Evolutionary conservation across 1,139 yeast genomes (phyloP), one percentile per base, ranked within the genome.

Genomic region (Magnusiomyces suaveolens): DNA sequence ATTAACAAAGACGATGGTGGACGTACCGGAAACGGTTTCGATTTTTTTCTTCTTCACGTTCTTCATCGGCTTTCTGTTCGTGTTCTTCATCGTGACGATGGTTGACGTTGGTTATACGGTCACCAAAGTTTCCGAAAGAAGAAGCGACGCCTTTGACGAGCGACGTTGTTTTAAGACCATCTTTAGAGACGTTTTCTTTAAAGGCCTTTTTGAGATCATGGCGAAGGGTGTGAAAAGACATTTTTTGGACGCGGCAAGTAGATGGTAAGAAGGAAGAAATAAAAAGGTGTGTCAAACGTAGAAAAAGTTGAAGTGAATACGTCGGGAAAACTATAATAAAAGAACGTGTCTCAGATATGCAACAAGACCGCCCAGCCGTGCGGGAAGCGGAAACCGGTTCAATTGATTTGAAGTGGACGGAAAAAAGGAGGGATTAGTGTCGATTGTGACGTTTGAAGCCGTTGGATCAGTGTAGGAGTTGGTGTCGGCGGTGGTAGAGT

Each of bases 11-110:
- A 10, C 16, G 20, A 21, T 43, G n/a, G 2, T n/a, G 4, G 10
- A 43, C 59, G 21, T 50, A 56, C 59, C 53, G 39, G 50, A 57
- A 58, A 14, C 60, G 25, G 36, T 58, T 47, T 18, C 44, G 32
- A 24, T 48, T 52, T 36, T 58, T 58, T 32, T 58, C 60, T 14
- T 43, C 50, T 46, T 58, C 60, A n/a, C 60, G 56, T 38, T 54
- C 51, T 21, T 46, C 47, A 43, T 58, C 60, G 16, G 52, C 57
- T 21, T 41, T 51, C 24, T 47, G 53, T 48, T 58, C 60, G 43
- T 58, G 58, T n/a, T 50, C 59, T 33, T 58, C 60, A 43, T 58
- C 60, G 49, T 58, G 60, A 8, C 60, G 57, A 39, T 58, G 60
- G 26, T 58, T 56, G 16, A 44, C 21, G 51, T 58, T 58, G 25